Evolutionary conservation across 169 alveolate species (phyloP), one percentile per base, ranked within the genome.

Genomic region (Plasmodium cynomolgi): DNA sequence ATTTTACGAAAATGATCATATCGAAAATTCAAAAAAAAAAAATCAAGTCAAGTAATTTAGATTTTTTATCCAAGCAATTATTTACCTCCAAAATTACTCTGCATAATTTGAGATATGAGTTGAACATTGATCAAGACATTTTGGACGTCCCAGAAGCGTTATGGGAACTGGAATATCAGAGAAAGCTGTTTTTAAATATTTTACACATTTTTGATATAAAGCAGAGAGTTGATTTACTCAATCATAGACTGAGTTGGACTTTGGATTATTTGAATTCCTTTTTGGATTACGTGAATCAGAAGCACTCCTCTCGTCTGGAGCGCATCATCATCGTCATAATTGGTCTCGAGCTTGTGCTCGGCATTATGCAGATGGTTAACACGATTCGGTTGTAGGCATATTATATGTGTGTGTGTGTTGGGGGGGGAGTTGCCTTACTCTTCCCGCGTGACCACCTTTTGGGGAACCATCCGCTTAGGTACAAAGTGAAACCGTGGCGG

Each of bases 281-380:
- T 68, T 91, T 95, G 11, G 97, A 96, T 77, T 96, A 94, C 82
- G 96, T 93, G 23, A 85, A 96, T 39, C 97, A 96, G 77, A 93
- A 93, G 71, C 97, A 96, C 81, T 92, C 97, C 56, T 96, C 97
- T 3, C 71, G 97, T 13, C 62, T 96, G 37, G 97, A 96, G 91
- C 93, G 95, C 88, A 94, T 96, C 33, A 96, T 96, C 84, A 96
- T 96, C 33, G 83, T 83, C 29, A 92, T 96, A 13, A 93, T 96
- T 50, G 95, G 97, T 23, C 47, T 96, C 26, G 97, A 96, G 95
- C 75, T 96, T 15, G 92, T 91, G 26, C 96, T 96, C 26, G 97
- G 96, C 15, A 71, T 96, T 37, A 91, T 80, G 84, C 96, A 95
- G 44, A 91, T 94, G 88, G 47, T 84, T 47, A 74, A 84, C 23